Evolutionary conservation across 202 grass and related monocot genomes (phyloP).

Genomic region (Schoenoplectus triqueter): DNA sequence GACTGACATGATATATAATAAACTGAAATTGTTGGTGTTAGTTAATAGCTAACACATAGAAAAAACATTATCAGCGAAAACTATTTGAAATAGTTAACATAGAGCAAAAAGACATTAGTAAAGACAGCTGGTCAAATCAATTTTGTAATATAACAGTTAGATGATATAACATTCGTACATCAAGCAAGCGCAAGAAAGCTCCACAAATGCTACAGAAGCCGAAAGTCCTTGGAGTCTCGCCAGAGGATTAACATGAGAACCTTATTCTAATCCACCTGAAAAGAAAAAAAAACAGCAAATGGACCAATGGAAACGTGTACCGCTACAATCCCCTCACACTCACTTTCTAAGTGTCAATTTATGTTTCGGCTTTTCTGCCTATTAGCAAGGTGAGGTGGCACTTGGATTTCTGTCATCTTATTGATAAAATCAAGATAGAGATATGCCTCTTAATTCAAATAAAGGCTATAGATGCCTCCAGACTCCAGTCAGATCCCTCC

Average conservation of each 20-base stretch:
- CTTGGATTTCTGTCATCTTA: conserved; percentile 21
- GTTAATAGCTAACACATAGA: not conserved
- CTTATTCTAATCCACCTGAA: not conserved
- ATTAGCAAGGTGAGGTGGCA: conserved; percentile 31
- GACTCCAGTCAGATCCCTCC: not conserved
- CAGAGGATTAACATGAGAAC: not conserved
- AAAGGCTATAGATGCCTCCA: not conserved
- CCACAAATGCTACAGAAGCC: not conserved
- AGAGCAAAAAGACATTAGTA: not conserved
- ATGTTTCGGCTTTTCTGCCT: conserved; percentile 30
- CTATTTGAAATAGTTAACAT: not conserved
- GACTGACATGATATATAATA: not conserved
- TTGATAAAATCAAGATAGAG: conserved; percentile 8
- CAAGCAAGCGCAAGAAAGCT: not conserved
- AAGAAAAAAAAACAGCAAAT: conserved; percentile 23
- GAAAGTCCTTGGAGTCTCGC: not conserved
- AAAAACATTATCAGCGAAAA: not conserved
- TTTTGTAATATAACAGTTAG: not conserved
- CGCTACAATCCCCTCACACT: not conserved
- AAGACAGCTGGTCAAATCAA: conserved; percentile 17
- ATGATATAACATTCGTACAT: not conserved
- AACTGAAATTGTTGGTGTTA: not conserved
- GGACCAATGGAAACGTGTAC: conserved; percentile 32
- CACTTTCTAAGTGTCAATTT: conserved; percentile 40
- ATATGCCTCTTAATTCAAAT: not conserved